phyloP scores from a whole-genome alignment of 192 early-diverging fungal species.

The Coemansia sp. region DNA sequence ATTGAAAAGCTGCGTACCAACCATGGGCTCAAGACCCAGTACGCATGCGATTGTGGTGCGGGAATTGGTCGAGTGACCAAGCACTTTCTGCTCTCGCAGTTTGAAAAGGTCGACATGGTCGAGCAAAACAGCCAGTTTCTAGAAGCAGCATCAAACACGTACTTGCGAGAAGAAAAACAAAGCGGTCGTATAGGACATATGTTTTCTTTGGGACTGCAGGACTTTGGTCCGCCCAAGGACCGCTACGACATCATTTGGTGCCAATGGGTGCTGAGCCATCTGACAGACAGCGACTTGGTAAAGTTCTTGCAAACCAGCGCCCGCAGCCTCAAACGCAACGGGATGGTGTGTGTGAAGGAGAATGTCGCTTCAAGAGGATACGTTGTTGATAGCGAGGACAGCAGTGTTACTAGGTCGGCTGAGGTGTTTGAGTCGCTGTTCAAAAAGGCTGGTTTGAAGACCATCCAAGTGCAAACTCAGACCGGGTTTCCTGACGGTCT shows the following conservation, averaged over 20 bases:
- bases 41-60: slow-evolving; percentile 84
- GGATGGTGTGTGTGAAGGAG: slow-evolving; percentile 89
- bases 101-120: slow-evolving; percentile 86
- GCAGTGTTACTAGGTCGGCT: slow-evolving; percentile 63
- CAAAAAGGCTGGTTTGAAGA: slow-evolving; percentile 56
- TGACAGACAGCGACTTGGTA: slow-evolving; percentile 86
- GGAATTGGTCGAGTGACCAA: slow-evolving; percentile 95
- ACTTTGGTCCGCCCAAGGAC: slow-evolving; percentile 63
- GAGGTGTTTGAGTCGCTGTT: slow-evolving; percentile 59
- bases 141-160: slow-evolving; percentile 62
- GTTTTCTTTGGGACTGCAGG: slow-evolving; percentile 76
- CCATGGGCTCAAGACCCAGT: neutral
- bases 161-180: slow-evolving; percentile 59
- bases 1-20: slow-evolving; percentile 29
- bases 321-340: slow-evolving; percentile 60
- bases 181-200: slow-evolving; percentile 63
- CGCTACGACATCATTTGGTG: slow-evolving; percentile 96
- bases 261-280: slow-evolving; percentile 95
- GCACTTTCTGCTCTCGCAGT: slow-evolving; percentile 72
- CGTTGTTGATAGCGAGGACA: slow-evolving; percentile 79
- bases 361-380: slow-evolving; percentile 68
- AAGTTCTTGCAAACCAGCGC: slow-evolving; percentile 79
- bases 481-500: slow-evolving; percentile 65
- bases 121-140: slow-evolving; percentile 82
- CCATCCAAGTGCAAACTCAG: slow-evolving; percentile 65